Base-by-base conservation (phyloP, 169 alveolate species). In the Plasmodium blacklocki region DNA sequence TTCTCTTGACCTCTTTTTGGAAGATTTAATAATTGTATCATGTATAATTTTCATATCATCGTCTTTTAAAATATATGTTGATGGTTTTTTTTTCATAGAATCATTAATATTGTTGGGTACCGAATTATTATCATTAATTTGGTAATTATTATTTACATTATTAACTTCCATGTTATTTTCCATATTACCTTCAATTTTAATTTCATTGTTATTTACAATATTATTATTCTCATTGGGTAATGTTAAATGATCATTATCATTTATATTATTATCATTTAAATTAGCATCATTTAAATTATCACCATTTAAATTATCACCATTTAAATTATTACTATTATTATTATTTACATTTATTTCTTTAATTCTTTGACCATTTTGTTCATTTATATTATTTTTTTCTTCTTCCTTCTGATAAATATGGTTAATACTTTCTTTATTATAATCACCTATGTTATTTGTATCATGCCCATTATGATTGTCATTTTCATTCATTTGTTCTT, bases 1-100 rank as follows among this genome's bases (percentile, higher is more conserved):
- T 39, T 83, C 50, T 18, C 29, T 71, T 19, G 91, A 83, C 52
- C 91, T 83, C 56, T 83, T 83, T 73, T 83, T 83, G 8, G 91
- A 83, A 6, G 91, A 76, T 11, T 68, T 59, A 58, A 83, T 83
- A 56, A 83, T 49, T 21, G 85, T 83, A 49, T 83, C 58, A 50
- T 83, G 91, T 56, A 83, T 83, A 54, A 68, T 85, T 63, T 83
- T 71, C 91, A 83, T 83, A 15, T 83, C 91, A 19, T 68, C 45
- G 58, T 83, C 91, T 14, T 71, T 63, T 39, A 83, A 73, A 56
- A 83, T 83, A 39, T 83, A 83, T 2, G 91, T 83, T 18, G 91
- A 70, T 2, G 76, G 70, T 29, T 7, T 58, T 15, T 54, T 50
- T 32, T 64, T 76, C 29, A 43, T 26, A 52, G 71, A 49, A 21